These are phyloP conservation scores for Debaryomyces sp. DNA, from an alignment of 1,139 yeast genomes.

Conservation along the genomic window DNA sequence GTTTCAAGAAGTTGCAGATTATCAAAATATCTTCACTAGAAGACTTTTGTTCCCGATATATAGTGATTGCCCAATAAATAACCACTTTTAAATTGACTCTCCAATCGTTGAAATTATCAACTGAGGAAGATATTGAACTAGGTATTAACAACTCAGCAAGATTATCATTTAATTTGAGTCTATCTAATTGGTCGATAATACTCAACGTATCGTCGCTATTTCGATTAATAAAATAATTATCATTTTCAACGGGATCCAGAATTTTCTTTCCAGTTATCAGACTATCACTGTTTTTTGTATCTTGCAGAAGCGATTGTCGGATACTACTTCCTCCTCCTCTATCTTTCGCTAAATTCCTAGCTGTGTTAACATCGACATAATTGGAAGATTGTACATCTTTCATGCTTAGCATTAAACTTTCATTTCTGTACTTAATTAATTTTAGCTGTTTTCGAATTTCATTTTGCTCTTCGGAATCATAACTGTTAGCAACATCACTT, in stretches of 20 bases:
- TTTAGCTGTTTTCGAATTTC: conserved; percentile 56
- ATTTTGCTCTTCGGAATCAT: conserved; percentile 26
- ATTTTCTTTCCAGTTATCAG: background rate
- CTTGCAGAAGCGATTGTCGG: background rate
- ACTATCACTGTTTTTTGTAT: background rate
- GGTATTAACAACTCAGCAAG: conserved; percentile 36
- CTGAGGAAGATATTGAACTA: conserved; percentile 7
- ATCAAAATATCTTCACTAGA: conserved; percentile 39
- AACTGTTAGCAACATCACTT: conserved; percentile 35
- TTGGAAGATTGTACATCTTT: conserved; percentile 15
- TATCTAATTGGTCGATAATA: conserved; percentile 38
- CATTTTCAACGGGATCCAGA: background rate
- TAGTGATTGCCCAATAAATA: conserved; percentile 54
- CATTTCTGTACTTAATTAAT: conserved; percentile 67
- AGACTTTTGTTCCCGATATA: conserved; percentile 30
- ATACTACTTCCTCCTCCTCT: background rate
- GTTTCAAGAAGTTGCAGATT: conserved; percentile 42
- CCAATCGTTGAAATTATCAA: conserved; percentile 33
- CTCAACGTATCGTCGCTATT: conserved; percentile 35
- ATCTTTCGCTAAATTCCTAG: conserved; percentile 10
- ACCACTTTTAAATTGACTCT: conserved; percentile 38
- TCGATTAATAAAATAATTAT: conserved; percentile 26
- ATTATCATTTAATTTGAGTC: conserved; percentile 31
- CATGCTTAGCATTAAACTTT: conserved; percentile 63
- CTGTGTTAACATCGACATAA: conserved; percentile 12